A percentile compares a stretch with the other conserved stretches of the same genome.
These are phyloP conservation scores for Collybia nuda DNA, from an alignment of 768 basidiomycete genomes.

Conservation along the genomic window DNA sequence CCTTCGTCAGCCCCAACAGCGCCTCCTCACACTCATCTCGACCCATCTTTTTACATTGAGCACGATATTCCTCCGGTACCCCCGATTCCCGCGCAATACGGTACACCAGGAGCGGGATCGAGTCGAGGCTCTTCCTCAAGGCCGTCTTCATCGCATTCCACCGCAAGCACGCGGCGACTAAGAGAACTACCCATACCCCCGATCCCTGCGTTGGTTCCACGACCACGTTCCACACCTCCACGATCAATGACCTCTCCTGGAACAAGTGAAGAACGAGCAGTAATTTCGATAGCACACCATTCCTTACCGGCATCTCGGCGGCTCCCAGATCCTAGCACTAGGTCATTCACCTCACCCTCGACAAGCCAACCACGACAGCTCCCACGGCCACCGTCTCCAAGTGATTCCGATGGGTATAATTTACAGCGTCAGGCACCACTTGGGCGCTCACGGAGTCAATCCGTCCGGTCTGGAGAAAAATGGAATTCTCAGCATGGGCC, in stretches of 20 bases:
- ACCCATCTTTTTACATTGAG: conserved; percentile 37
- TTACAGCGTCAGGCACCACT: background rate
- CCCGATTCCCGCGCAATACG: conserved; percentile 31
- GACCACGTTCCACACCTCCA: conserved; percentile 22
- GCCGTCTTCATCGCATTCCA: conserved; percentile 13
- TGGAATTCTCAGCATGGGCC: conserved; percentile 5
- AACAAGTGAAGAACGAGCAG: background rate
- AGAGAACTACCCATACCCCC: conserved; percentile 19
- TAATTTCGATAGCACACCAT: background rate
- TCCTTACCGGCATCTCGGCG: background rate
- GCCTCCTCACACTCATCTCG: conserved; percentile 44
- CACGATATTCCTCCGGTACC: conserved; percentile 35
- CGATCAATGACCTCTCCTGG: conserved; percentile 13
- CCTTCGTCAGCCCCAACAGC: conserved; percentile 38
- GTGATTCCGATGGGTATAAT: background rate
- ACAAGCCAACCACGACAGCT: background rate
- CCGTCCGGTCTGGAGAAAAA: background rate
- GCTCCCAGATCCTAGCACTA: background rate
- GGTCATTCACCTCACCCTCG: background rate
- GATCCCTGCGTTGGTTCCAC: conserved; percentile 12
- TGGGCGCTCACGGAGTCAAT: conserved; percentile 1
- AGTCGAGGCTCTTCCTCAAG: conserved; percentile 4
- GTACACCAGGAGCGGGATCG: conserved; percentile 8
- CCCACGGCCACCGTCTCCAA: conserved; percentile 3
- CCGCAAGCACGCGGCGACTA: conserved; percentile 15